Conservation (phyloP, 345 rosid species). For the Syzygium aqueum region DNA sequence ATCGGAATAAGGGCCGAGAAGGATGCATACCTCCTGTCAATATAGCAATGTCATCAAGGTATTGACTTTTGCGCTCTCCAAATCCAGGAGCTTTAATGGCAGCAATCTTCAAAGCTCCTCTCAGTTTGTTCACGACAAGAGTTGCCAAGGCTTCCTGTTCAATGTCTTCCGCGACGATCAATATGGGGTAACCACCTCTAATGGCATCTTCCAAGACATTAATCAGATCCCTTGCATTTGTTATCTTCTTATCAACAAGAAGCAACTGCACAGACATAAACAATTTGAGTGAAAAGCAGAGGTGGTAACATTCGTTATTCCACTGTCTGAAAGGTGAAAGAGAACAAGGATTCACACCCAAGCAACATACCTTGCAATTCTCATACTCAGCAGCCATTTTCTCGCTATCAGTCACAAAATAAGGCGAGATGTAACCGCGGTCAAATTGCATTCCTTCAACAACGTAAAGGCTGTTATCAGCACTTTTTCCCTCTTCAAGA, state of each 20-base stretch:
- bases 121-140: conserved; percentile 89
- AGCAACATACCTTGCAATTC: conserved; percentile 75
- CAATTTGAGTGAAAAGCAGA: not conserved
- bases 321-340: not conserved
- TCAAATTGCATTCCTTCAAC: conserved; percentile 99
- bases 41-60: conserved; percentile 96
- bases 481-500: conserved; percentile 97
- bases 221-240: conserved; percentile 92
- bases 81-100: conserved; percentile 98
- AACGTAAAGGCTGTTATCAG: conserved; percentile 89
- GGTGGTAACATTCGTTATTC: not conserved
- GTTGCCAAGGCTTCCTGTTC: conserved; percentile 98
- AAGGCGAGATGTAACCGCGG: conserved; percentile 96
- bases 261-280: conserved; percentile 50
- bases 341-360: not conserved
- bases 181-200: conserved; percentile 61
- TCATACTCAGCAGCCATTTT: conserved; percentile 97
- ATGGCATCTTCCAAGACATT: conserved; percentile 86
- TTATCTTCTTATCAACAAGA: conserved; percentile 93
- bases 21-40: conserved; percentile 63
- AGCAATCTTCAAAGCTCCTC: conserved; percentile 90
- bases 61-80: conserved; percentile 94
- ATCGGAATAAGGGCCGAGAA: not conserved
- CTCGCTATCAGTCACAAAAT: conserved; percentile 93
- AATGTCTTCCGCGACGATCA: conserved; percentile 88